A percentile compares a stretch with the other conserved stretches of the same genome.
Evolutionary conservation across 2,329 filamentous ascomycete species (phyloP).

Genomic region (Xylariaceae sp.): DNA sequence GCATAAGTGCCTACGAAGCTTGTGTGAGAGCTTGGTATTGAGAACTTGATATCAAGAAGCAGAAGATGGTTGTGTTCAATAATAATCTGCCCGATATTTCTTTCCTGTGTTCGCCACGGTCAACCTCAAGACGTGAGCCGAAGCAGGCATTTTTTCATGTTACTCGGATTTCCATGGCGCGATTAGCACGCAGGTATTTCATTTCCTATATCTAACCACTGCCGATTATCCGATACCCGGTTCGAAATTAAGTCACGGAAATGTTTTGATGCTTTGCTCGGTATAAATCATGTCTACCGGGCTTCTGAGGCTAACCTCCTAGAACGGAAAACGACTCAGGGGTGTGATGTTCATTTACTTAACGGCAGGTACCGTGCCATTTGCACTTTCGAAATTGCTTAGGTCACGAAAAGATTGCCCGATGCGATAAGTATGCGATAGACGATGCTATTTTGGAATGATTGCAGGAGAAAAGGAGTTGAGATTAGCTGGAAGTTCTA

Average conservation of each 20-base stretch:
- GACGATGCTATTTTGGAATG: not conserved
- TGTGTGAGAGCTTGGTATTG: conserved; percentile 23
- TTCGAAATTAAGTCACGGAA: conserved; percentile 11
- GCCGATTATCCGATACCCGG: conserved; percentile 16
- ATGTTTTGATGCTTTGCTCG: not conserved
- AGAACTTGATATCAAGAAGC: conserved; percentile 7
- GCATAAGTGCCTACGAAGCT: conserved; percentile 13
- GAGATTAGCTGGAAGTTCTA: not conserved
- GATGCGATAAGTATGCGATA: not conserved
- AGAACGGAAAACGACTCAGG: not conserved
- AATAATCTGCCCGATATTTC: conserved; percentile 3
- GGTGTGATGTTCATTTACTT: not conserved
- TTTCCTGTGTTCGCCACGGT: not conserved
- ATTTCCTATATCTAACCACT: conserved; percentile 6
- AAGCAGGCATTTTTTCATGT: conserved; percentile 9
- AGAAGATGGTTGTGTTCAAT: not conserved
- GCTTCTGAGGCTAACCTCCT: not conserved
- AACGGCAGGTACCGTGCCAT: not conserved
- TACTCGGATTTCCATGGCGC: conserved; percentile 2
- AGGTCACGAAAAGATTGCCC: not conserved
- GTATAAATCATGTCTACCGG: not conserved
- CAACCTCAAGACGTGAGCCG: not conserved
- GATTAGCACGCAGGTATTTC: not conserved
- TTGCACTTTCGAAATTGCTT: not conserved
- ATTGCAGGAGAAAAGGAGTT: not conserved